Base-by-base conservation (phyloP, 208 protist genomes). In the Trypanosoma caninum region DNA sequence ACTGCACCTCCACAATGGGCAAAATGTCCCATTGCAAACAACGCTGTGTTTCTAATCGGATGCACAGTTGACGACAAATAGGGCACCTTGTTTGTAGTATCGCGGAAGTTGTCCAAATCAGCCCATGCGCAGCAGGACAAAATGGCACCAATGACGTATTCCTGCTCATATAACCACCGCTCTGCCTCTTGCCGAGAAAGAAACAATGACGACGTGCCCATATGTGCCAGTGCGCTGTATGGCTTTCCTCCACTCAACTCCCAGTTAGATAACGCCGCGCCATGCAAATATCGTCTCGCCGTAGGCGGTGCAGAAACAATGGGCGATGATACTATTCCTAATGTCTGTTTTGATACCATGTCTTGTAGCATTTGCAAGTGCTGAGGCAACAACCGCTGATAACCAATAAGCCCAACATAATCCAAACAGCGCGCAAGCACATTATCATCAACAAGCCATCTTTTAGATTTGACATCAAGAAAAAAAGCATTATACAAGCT, bases 131-230 rank as follows among this genome's bases (percentile, higher is more conserved):
- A 91, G 55, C 74, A 86, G 25, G 82, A 38, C 2, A 95, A 69
- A 25, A 93, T 70, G 0, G 80, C 65, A 20, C 76, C 86, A 56
- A 95, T 86, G 14, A 95, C 82, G 53, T 90, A 93, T 70, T 95
- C 85, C 72, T 93, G 80, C 58, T 82, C 84, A 18, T 71, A 74
- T 2, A 92, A 41, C 86, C 89, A 95, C 18, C 82, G 71, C 59
- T 86, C 60, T 30, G 79, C 65, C 66, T 92, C 89, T 18, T 53
- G 54, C 27, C 59, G 52, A 58, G 69, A 59, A 14, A 95, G 56
- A 62, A 89, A 91, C 13, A 89, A 51, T 0, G 51, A 50, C 41
- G 42, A 61, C 8, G 38, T 25, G 10, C 30, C 37, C 16, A 25
- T 13, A 23, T 9, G 16, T 28, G 1, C 14, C 7, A 7, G 22